phyloP scores from a whole-genome alignment of 352 stramenopile genomes.

The Phytophthora sojae region DNA sequence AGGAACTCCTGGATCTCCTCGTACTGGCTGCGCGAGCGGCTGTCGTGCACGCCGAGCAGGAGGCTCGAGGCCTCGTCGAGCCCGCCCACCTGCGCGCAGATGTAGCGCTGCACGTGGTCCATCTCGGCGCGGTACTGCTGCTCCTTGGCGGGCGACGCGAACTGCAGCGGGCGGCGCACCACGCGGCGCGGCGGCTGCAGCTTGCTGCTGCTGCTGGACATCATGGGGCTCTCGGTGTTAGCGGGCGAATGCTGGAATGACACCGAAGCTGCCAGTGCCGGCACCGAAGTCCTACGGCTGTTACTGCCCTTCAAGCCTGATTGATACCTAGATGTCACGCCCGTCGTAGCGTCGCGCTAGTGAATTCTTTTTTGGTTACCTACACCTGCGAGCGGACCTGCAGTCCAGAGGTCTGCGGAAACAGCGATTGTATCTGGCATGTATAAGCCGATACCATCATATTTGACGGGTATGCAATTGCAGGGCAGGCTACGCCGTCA shows the following conservation, averaged over 20 bases:
- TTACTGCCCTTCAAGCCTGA: constrained; percentile 37
- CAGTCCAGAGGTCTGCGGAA: too few species aligned
- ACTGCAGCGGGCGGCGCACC: constrained; percentile 39
- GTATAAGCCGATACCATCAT: too few species aligned
- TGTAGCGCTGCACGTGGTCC: constrained; percentile 62
- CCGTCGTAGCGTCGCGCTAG: constrained; percentile 5
- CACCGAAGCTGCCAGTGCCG: constrained; percentile 6
- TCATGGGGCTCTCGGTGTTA: constrained; percentile 11
- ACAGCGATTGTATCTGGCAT: too few species aligned
- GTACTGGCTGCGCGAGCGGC: constrained; percentile 56
- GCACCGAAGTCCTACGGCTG: constrained; percentile 31
- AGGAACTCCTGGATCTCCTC: constrained; percentile 71
- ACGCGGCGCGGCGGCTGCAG: constrained; percentile 2
- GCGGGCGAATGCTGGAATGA: constrained; percentile 40
- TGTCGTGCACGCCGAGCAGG: constrained; percentile 59
- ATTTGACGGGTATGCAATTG: too few species aligned
- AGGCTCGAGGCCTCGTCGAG: constrained; percentile 42
- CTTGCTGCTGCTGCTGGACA: constrained; percentile 16
- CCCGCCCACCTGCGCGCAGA: constrained; percentile 47
- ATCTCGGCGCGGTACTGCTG: constrained; percentile 59
- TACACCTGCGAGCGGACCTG: constrained; percentile 24
- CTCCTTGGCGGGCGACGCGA: constrained; percentile 42
- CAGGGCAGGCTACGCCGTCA: not conserved
- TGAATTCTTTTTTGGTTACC: constrained; percentile 44
- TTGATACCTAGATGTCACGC: constrained; percentile 32